Evolutionary conservation across 169 alveolate species (phyloP).

Genomic region (Cryptosporidium sp.): DNA sequence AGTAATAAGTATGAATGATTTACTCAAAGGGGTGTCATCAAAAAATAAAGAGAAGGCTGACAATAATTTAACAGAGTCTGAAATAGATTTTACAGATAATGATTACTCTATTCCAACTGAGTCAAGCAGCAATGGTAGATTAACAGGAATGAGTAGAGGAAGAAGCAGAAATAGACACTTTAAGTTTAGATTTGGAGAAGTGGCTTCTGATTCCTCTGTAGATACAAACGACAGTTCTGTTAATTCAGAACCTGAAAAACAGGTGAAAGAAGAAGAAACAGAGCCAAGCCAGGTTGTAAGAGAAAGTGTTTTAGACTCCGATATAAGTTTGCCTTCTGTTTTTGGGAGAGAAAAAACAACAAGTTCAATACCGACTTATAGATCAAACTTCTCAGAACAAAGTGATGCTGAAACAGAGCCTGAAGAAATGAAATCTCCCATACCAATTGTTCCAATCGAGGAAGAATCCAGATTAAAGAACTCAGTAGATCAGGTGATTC

Average conservation of each 20-base stretch:
- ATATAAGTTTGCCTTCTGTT: neutral
- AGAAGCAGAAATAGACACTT: conserved; percentile 10
- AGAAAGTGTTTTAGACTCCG: neutral
- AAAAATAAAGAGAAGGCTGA: too few species aligned
- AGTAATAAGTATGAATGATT: neutral
- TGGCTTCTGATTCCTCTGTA: neutral
- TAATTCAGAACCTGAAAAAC: neutral
- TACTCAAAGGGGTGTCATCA: neutral
- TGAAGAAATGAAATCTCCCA: neutral
- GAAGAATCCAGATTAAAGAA: neutral
- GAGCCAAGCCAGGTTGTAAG: neutral
- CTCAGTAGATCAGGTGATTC: conserved; percentile 18
- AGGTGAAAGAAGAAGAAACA: too few species aligned
- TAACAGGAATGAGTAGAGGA: conserved; percentile 12
- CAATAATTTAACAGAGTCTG: neutral
- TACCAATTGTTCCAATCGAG: neutral
- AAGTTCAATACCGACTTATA: neutral
- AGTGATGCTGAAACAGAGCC: conserved; percentile 1
- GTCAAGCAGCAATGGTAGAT: conserved; percentile 21
- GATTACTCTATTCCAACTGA: conserved; percentile 5
- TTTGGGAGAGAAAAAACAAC: neutral
- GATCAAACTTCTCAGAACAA: neutral
- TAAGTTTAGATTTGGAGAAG: conserved; percentile 23
- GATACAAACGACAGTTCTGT: neutral
- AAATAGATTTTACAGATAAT: neutral